Conservation (phyloP, 345 rosid species). For the Luvunga scandens region DNA sequence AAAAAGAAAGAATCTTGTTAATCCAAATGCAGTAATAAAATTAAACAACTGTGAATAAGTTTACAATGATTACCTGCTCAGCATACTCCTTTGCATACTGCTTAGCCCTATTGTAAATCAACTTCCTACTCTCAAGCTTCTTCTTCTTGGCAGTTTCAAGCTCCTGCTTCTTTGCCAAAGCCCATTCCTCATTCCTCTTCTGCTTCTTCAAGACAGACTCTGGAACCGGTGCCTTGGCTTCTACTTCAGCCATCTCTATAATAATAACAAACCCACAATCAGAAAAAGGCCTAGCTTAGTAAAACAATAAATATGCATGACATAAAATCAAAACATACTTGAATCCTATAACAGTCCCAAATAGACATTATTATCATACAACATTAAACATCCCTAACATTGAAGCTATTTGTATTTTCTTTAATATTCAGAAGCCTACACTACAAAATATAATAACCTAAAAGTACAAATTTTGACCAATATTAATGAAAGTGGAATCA, state of each 20-base stretch:
- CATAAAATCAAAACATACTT: neutral
- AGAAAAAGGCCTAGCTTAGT: neutral
- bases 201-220: conserved; percentile 73
- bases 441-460: neutral
- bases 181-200: conserved; percentile 70
- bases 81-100: conserved; percentile 50
- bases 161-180: conserved; percentile 45
- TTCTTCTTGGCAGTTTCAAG: conserved; percentile 39
- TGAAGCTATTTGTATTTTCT: neutral
- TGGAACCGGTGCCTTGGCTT: conserved; percentile 44
- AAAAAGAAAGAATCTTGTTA: neutral
- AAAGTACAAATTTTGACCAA: neutral
- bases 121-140: conserved; percentile 43
- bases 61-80: conserved; percentile 33
- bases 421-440: neutral
- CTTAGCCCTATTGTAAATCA: conserved; percentile 51
- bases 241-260: conserved; percentile 45
- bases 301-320: neutral
- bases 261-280: neutral
- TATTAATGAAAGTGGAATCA: neutral
- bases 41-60: neutral
- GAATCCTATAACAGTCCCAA: neutral
- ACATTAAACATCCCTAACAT: neutral
- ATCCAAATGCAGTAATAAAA: neutral
- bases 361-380: neutral